Evolutionary conservation across 2,329 filamentous ascomycete genomes (phyloP).

Genomic region (Cladorrhinum sp.): DNA sequence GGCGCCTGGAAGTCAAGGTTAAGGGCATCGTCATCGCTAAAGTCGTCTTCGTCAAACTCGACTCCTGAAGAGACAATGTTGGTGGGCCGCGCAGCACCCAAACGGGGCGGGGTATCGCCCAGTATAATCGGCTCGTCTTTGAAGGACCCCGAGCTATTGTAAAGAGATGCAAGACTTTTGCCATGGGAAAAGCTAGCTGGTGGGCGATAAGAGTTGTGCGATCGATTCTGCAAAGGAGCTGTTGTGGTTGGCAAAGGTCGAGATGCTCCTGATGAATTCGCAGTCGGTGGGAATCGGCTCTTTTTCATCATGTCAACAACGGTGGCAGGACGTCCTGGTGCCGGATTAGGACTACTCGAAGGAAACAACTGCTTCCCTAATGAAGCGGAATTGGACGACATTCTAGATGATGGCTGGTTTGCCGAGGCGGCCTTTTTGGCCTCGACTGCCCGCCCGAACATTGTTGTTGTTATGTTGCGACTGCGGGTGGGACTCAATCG

Average conservation of each 20-base stretch:
- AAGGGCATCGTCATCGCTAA: slow-evolving; percentile 78
- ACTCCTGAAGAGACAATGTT: slow-evolving; percentile 35
- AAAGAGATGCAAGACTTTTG: slow-evolving; percentile 40
- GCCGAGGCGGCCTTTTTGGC: slow-evolving; percentile 37
- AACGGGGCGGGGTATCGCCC: slow-evolving; percentile 27
- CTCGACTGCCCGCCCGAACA: slow-evolving; percentile 21
- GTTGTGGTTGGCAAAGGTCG: slow-evolving; percentile 7
- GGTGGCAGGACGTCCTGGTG: slow-evolving; percentile 40
- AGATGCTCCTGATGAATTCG: slow-evolving; percentile 30
- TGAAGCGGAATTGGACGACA: slow-evolving; percentile 31
- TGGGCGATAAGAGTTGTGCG: slow-evolving; percentile 34
- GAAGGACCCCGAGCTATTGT: slow-evolving; percentile 48
- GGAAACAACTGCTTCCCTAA: slow-evolving; percentile 54
- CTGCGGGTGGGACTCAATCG: slow-evolving; percentile 7
- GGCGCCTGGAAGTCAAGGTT: slow-evolving; percentile 67
- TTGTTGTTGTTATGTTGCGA: slow-evolving; percentile 11
- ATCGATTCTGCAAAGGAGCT: slow-evolving; percentile 34
- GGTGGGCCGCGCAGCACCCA: slow-evolving; percentile 28
- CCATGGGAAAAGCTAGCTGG: slow-evolving; percentile 16
- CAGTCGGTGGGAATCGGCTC: slow-evolving; percentile 32
- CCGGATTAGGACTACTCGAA: slow-evolving; percentile 50
- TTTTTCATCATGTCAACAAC: slow-evolving; percentile 50
- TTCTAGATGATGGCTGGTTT: slow-evolving; percentile 26
- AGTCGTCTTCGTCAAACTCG: slow-evolving; percentile 75
- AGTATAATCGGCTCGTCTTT: slow-evolving; percentile 40